Base-by-base conservation (phyloP, 768 basidiomycete genomes). In the Gyrodon lividus region DNA sequence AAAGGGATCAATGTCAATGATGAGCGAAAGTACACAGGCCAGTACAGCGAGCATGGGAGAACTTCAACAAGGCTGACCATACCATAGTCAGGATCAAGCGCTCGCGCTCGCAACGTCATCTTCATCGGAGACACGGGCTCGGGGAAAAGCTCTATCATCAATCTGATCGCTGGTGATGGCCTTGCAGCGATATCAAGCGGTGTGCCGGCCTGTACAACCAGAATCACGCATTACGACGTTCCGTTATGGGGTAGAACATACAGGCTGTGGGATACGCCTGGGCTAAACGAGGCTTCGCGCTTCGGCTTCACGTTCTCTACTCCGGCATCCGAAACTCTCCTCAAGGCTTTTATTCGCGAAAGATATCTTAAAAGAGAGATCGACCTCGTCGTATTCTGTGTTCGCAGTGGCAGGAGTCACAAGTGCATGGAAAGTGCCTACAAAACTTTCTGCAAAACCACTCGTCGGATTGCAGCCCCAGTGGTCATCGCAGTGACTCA, bases 141-240 rank as follows among this genome's bases (percentile, higher is more conserved):
- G 1, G 66, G 72, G 9, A 78, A 77, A 57, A 75, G 73, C 54
- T 74, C 72, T 0, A 57, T 77, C 19, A 62, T 77, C 52, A 77
- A 77, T 45, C 69, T 78, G 62, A 55, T 77, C 37, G 55, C 56
- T 6, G 62, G 53, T 19, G 22, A 28, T 6, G 28, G 64, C 1
- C 33, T 14, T 4, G 71, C 74, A 3, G 12, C 6, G 0, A 60
- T 63, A 6, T 71, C 73, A 5, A 60, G 61, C 30, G 56, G 63
- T 2, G 66, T 59, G 0, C 16, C 20, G 1, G 72, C 70, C 0
- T 73, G 69, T 52, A 77, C 77, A 3, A 51, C 61, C 23, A 23
- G 55, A 1, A 63, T 56, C 47, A 24, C 44, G 6, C 14, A 37
- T 0, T 71, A 75, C 53, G 41, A 57, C 0, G 59, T 61, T 14